Conservation (phyloP, 306 rosid species). For the Trichosanthes truncata region DNA sequence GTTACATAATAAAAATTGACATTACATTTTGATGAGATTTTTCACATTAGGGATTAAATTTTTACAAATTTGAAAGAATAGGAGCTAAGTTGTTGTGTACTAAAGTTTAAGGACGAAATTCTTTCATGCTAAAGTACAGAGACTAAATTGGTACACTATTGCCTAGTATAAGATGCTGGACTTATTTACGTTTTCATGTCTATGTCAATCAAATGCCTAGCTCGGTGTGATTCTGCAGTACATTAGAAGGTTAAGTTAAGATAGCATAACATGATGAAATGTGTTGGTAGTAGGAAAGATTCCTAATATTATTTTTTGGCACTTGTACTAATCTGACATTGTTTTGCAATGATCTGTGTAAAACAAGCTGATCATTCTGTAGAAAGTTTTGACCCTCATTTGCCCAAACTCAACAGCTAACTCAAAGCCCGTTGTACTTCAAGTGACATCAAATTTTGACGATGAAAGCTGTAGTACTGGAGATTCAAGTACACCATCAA, state of each 20-base stretch:
- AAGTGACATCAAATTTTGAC: conserved; percentile 27
- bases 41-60: no score
- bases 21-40: no score
- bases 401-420: conserved; percentile 16
- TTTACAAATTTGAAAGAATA: no score
- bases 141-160: not conserved
- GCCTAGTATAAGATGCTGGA: not conserved
- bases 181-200: not conserved
- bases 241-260: not conserved
- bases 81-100: no score
- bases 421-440: conserved; percentile 20
- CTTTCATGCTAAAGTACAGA: not conserved
- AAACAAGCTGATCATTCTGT: not conserved
- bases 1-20: no score
- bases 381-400: not conserved
- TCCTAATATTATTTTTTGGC: not conserved
- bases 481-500: conserved; percentile 19
- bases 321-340: not conserved
- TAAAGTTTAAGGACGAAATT: no score
- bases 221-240: not conserved
- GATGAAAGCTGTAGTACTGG: conserved; percentile 19
- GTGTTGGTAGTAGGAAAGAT: not conserved
- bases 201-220: not conserved
- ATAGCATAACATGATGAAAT: not conserved
- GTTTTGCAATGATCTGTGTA: not conserved